phyloP scores from a whole-genome alignment of 148 eudicot genomes.

The Nepenthes mirabilis region DNA sequence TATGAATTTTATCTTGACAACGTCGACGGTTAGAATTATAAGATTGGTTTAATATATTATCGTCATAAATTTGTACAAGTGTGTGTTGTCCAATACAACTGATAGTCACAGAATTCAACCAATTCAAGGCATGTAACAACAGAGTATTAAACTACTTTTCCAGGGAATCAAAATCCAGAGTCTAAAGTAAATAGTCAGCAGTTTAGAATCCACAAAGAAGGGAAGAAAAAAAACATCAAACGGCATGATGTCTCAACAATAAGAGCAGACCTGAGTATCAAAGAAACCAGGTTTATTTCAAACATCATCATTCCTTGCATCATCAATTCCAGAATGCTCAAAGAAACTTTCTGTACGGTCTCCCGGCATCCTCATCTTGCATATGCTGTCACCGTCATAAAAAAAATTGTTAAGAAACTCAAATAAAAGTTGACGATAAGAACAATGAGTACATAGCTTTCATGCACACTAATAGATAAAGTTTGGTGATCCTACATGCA shows the following conservation, averaged over 20 bases:
- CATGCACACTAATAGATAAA: too few relatives aligned
- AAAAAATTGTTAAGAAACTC: conserved; percentile 5
- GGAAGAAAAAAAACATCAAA: too few relatives aligned
- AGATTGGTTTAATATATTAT: too few relatives aligned
- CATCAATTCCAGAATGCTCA: conserved; percentile 8
- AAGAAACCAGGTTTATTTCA: conserved; percentile 3
- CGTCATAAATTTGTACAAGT: too few relatives aligned
- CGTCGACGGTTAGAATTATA: too few relatives aligned
- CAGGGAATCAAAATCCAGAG: neutral
- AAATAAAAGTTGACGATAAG: neutral
- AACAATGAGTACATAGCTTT: neutral
- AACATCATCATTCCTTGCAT: conserved; percentile 20
- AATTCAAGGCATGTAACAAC: neutral
- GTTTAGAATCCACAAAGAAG: too few relatives aligned
- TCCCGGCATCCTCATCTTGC: conserved; percentile 84
- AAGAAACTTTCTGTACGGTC: conserved; percentile 67
- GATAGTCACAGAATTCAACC: too few relatives aligned
- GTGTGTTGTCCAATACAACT: too few relatives aligned
- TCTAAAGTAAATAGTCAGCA: neutral
- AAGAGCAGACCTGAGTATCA: conserved; percentile 7
- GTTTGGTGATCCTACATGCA: too few relatives aligned
- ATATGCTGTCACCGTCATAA: conserved; percentile 40
- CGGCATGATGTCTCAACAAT: too few relatives aligned
- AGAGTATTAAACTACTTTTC: neutral
- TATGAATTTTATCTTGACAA: too few relatives aligned